These are phyloP conservation scores for Plasmodium falciparum DNA, from an alignment of 169 alveolate genomes.

Conservation along the genomic window DNA sequence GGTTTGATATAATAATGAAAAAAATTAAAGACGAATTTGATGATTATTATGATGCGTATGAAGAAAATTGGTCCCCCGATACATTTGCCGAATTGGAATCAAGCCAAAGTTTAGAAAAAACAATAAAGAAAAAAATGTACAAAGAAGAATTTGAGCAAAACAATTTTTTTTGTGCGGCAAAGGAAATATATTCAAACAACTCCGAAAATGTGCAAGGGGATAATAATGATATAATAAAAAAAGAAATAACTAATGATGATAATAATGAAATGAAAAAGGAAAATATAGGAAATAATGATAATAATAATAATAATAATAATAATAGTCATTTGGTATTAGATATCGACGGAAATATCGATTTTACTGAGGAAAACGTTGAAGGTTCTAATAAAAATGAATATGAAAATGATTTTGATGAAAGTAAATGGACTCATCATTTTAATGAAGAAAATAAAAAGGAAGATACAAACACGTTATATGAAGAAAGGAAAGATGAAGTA, in stretches of 20 bases:
- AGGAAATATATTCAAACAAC: constrained; percentile 29
- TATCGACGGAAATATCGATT: no score
- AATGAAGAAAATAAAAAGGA: not conserved
- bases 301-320: not conserved
- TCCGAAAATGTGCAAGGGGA: not conserved
- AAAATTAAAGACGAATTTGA: constrained; percentile 38
- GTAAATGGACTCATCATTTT: not conserved
- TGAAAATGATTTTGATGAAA: not conserved
- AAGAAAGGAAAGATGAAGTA: constrained; percentile 3
- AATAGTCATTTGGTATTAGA: not conserved
- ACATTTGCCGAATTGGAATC: constrained; percentile 64
- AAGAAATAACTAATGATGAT: constrained; percentile 1
- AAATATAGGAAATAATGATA: not conserved
- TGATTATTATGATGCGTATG: constrained; percentile 66
- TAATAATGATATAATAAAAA: constrained; percentile 1
- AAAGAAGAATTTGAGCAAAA: constrained; percentile 60
- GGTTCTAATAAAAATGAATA: not conserved
- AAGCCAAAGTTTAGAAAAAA: constrained; percentile 61
- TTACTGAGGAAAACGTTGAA: no score
- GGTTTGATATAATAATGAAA: constrained; percentile 10
- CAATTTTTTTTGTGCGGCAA: constrained; percentile 34
- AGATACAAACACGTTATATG: not conserved
- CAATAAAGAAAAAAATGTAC: constrained; percentile 46
- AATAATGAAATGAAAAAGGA: not conserved
- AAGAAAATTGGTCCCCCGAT: constrained; percentile 63